phyloP scores from a whole-genome alignment of 2,329 filamentous ascomycete genomes.

The Fusarium coicis region DNA sequence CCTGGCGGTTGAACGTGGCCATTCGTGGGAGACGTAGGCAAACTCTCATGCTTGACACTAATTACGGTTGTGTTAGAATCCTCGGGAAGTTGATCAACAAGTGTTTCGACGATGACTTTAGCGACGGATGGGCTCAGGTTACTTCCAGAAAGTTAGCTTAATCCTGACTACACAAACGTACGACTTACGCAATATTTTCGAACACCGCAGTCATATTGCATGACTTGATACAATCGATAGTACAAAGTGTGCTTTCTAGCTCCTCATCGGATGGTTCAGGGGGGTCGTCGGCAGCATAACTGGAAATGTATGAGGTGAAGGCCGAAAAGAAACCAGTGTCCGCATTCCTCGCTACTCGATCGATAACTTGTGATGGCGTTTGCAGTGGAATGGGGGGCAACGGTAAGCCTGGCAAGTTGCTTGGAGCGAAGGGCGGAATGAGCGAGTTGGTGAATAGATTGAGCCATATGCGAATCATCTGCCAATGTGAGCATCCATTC shows the following conservation, averaged over 20 bases:
- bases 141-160: conserved; percentile 39
- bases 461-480: conserved; percentile 91
- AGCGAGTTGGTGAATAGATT: conserved; percentile 97
- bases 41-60: conserved; percentile 86
- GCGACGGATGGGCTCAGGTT: conserved; percentile 50
- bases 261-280: conserved; percentile 98
- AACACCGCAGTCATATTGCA: conserved; percentile 88
- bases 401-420: conserved; percentile 71
- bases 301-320: conserved; percentile 97
- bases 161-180: background rate
- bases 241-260: conserved; percentile 92
- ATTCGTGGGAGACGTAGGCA: conserved; percentile 69
- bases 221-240: conserved; percentile 91
- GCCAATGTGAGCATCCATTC: conserved; percentile 38
- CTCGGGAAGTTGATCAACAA: conserved; percentile 88
- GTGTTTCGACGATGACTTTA: conserved; percentile 66
- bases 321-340: conserved; percentile 93
- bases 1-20: conserved; percentile 49
- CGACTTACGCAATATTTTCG: conserved; percentile 78
- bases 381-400: conserved; percentile 88
- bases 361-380: conserved; percentile 90
- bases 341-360: conserved; percentile 79
- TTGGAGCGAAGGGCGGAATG: conserved; percentile 80
- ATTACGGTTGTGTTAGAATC: conserved; percentile 82
- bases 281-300: conserved; percentile 96